phyloP scores from a whole-genome alignment of 2,329 filamentous ascomycete species.

The Diaporthe australafricana region DNA sequence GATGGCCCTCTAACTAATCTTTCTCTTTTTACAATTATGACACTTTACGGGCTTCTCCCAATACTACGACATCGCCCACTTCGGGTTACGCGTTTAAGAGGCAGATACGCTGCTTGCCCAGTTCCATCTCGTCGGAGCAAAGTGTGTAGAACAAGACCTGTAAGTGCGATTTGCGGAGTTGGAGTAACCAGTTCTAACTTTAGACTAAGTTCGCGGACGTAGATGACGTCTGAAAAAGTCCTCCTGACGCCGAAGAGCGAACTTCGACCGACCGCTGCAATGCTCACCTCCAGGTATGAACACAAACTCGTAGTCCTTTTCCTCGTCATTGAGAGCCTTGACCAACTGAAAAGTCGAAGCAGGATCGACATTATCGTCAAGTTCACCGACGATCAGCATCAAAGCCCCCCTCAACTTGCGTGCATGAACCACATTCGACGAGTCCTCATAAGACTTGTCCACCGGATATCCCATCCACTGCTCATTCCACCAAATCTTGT shows the following conservation, averaged over 20 bases:
- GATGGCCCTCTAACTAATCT: too few relatives aligned
- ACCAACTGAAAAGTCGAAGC: not conserved
- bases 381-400: not conserved
- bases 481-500: constrained; percentile 12
- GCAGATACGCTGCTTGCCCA: too few relatives aligned
- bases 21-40: too few relatives aligned
- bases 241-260: not conserved
- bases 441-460: not conserved
- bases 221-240: constrained; percentile 5
- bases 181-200: too few relatives aligned
- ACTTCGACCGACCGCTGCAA: not conserved
- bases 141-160: too few relatives aligned
- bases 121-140: too few relatives aligned
- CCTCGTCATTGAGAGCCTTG: not conserved
- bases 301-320: not conserved
- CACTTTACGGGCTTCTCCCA: too few relatives aligned
- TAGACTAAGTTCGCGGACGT: not conserved
- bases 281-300: not conserved
- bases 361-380: not conserved
- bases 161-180: too few relatives aligned
- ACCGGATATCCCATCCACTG: constrained; percentile 7
- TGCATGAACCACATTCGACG: not conserved
- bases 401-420: not conserved
- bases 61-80: too few relatives aligned
- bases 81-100: too few relatives aligned